phyloP scores from a whole-genome alignment of 2,329 filamentous ascomycete species.

The Chalaropsis thielavioides region DNA sequence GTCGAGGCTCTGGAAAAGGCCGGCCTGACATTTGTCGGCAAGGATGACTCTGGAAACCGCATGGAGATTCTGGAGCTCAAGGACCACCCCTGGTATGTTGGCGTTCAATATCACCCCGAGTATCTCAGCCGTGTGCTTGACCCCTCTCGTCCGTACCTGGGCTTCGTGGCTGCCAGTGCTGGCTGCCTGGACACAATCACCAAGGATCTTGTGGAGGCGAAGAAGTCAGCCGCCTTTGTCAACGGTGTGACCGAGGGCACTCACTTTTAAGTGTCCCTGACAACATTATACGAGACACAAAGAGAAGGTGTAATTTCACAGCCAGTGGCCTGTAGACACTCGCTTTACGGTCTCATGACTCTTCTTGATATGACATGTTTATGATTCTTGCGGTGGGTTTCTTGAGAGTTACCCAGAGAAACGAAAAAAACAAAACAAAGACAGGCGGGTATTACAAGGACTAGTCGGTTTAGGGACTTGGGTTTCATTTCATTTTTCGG shows the following conservation, averaged over 20 bases:
- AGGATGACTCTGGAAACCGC: slow-evolving; percentile 61
- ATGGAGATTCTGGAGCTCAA: slow-evolving; percentile 76
- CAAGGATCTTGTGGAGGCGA: slow-evolving; percentile 21
- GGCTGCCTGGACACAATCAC: slow-evolving; percentile 43
- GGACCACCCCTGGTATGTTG: slow-evolving; percentile 70
- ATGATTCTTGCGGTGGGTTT: neutral
- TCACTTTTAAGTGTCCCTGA: slow-evolving; percentile 10
- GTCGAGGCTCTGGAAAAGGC: slow-evolving; percentile 52
- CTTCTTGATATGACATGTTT: neutral
- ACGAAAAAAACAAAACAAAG: neutral
- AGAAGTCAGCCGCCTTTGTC: slow-evolving; percentile 10
- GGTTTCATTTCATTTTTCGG: neutral
- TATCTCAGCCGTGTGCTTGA: slow-evolving; percentile 62
- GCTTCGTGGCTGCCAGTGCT: slow-evolving; percentile 66
- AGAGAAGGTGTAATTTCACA: neutral
- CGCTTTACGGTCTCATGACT: neutral
- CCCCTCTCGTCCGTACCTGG: slow-evolving; percentile 59
- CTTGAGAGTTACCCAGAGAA: neutral
- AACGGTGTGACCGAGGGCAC: slow-evolving; percentile 14
- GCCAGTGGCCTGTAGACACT: neutral
- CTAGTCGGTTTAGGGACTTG: neutral
- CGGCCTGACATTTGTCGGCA: slow-evolving; percentile 63
- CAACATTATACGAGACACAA: neutral
- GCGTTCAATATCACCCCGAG: slow-evolving; percentile 81
- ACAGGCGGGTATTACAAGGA: neutral